A percentile compares a stretch with the other conserved stretches of the same genome.
Evolutionary conservation across 129 eudicot genomes (phyloP).

Genomic region (Chrysanthemum seticuspe): DNA sequence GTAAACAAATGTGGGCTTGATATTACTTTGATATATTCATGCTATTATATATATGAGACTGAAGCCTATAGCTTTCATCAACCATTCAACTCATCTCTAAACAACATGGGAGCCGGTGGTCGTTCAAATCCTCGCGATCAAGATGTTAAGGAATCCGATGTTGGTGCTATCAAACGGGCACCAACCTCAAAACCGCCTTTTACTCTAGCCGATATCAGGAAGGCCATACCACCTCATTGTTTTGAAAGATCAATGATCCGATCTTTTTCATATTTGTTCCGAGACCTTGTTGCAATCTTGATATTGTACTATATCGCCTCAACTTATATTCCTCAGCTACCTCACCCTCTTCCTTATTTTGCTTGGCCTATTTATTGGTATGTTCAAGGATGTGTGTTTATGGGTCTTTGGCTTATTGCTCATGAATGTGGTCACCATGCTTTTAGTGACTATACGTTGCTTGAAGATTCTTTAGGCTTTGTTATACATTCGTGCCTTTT

Average conservation of each 20-base stretch:
- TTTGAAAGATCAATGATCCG: conserved; percentile 40
- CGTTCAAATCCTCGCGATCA: conserved; percentile 7
- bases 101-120: conserved; percentile 45
- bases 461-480: too few relatives aligned
- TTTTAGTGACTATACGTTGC: too few relatives aligned
- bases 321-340: conserved; percentile 42
- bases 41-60: too few relatives aligned
- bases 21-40: too few relatives aligned
- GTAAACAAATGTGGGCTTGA: too few relatives aligned
- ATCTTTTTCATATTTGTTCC: conserved; percentile 41
- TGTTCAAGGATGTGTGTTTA: conserved; percentile 46
- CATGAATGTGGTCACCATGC: too few relatives aligned
- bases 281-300: conserved; percentile 31
- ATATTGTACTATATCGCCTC: conserved; percentile 44
- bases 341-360: conserved; percentile 39
- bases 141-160: conserved; percentile 20
- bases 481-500: too few relatives aligned
- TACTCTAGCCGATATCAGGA: conserved; percentile 43
- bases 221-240: conserved; percentile 64
- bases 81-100: background rate
- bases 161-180: conserved; percentile 33
- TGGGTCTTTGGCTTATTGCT: conserved; percentile 54
- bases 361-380: conserved; percentile 56
- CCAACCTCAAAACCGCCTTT: conserved; percentile 55
- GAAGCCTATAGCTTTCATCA: too few relatives aligned